Conservation (phyloP, 75 land plant species). For the Ceratopteris richardii region DNA sequence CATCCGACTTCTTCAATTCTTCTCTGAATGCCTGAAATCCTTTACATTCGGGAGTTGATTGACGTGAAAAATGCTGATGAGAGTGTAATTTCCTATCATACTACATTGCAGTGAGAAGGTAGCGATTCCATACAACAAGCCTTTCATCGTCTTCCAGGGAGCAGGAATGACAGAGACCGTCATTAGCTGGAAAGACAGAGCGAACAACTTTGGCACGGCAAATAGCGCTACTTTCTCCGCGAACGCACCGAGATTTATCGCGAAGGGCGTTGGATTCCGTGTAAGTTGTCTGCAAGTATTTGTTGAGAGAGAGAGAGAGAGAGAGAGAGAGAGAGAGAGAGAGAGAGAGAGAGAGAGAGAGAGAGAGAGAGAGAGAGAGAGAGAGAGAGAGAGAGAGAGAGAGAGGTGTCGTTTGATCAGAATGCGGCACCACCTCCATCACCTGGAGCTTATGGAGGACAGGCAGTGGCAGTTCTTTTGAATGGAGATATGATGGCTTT, state of each 20-base stretch:
- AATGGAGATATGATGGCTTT: constrained; percentile 73
- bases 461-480: constrained; percentile 67
- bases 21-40: no score
- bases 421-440: constrained; percentile 52
- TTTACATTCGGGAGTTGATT: no score
- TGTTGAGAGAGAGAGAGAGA: no score
- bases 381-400: no score
- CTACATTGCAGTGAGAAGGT: constrained; percentile 40
- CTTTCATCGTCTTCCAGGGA: constrained; percentile 27
- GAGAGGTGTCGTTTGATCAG: no score
- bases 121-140: constrained; percentile 17
- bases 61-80: no score
- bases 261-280: constrained; percentile 67
- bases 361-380: no score
- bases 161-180: constrained; percentile 8
- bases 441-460: constrained; percentile 35
- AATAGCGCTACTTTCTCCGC: constrained; percentile 57
- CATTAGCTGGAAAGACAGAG: constrained; percentile 24
- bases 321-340: no score
- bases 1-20: no score
- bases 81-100: no score
- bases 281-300: constrained; percentile 10
- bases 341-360: no score
- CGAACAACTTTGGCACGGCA: constrained; percentile 20
- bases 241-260: constrained; percentile 40